Evolutionary conservation across 1,139 yeast species (phyloP).

Genomic region (Scheffersomyces parashehatae): DNA sequence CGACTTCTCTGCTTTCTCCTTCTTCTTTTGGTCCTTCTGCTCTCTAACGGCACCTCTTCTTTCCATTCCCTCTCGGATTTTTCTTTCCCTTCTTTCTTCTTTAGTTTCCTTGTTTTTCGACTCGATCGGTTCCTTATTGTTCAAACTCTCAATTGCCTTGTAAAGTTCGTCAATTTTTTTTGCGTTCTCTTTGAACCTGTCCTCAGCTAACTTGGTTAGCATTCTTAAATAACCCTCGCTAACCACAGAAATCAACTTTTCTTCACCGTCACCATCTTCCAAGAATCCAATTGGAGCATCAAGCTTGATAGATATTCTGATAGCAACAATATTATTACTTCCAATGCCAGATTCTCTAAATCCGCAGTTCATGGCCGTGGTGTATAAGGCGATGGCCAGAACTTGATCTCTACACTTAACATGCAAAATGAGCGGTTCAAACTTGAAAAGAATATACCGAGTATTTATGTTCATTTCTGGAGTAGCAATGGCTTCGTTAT

Average conservation of each 20-base stretch:
- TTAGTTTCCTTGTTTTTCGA: conserved; percentile 25
- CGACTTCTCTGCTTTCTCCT: conserved; percentile 12
- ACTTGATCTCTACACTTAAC: conserved; percentile 69
- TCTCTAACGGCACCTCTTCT: conserved; percentile 37
- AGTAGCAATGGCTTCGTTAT: background rate
- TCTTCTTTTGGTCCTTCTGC: conserved; percentile 22
- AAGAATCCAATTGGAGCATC: conserved; percentile 73
- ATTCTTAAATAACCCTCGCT: conserved; percentile 47
- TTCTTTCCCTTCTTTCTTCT: conserved; percentile 62
- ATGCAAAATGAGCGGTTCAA: conserved; percentile 82
- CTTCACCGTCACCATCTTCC: conserved; percentile 21
- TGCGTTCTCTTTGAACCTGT: conserved; percentile 64
- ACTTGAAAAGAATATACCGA: conserved; percentile 68
- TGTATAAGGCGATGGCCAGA: conserved; percentile 62
- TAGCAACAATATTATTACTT: conserved; percentile 73
- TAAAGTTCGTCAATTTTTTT: conserved; percentile 53
- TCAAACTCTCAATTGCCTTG: conserved; percentile 38
- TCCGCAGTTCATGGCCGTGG: conserved; percentile 80
- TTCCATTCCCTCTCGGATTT: conserved; percentile 60
- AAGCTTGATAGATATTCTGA: conserved; percentile 66
- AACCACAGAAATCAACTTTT: conserved; percentile 43
- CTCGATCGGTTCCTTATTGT: conserved; percentile 6
- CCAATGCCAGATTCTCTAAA: conserved; percentile 88
- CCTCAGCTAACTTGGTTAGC: conserved; percentile 51
- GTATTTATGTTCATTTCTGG: conserved; percentile 20